Evolutionary conservation across 441 rosid species (phyloP).

Genomic region (Gossypium trilobum): DNA sequence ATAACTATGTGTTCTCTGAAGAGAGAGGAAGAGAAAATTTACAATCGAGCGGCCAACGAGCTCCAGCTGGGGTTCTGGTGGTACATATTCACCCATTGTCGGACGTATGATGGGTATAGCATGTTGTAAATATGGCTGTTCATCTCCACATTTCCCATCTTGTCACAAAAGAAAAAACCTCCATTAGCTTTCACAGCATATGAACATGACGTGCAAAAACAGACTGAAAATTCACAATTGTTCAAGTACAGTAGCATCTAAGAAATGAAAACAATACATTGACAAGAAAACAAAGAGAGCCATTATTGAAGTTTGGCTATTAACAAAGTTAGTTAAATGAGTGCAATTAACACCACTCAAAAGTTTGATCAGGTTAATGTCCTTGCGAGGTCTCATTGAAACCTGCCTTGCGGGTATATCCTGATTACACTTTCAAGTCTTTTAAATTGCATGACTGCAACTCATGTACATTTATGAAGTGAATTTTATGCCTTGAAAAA

Average conservation of each 20-base stretch:
- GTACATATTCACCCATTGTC: slow-evolving; percentile 20
- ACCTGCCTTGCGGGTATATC: not conserved
- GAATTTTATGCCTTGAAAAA: not conserved
- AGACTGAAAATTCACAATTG: not conserved
- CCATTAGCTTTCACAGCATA: not conserved
- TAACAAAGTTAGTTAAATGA: not conserved
- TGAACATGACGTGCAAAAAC: not conserved
- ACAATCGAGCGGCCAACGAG: slow-evolving; percentile 30
- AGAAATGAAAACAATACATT: not conserved
- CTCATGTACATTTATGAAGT: not conserved
- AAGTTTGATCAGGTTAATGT: not conserved
- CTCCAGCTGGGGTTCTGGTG: slow-evolving; percentile 26
- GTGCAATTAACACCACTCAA: not conserved
- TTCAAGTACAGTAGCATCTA: not conserved
- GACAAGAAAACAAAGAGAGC: not conserved
- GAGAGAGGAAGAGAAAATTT: slow-evolving; percentile 16
- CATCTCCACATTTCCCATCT: slow-evolving; percentile 28
- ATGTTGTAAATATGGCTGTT: slow-evolving; percentile 18
- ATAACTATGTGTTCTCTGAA: not conserved
- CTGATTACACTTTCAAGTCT: not conserved
- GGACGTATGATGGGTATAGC: slow-evolving; percentile 18
- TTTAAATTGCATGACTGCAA: not conserved
- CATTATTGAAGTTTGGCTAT: not conserved
- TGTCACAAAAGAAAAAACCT: slow-evolving; percentile 13
- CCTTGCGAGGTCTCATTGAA: not conserved